These are phyloP conservation scores for Naegleria fowleri DNA, from an alignment of 208 protist species.

Conservation along the genomic window DNA sequence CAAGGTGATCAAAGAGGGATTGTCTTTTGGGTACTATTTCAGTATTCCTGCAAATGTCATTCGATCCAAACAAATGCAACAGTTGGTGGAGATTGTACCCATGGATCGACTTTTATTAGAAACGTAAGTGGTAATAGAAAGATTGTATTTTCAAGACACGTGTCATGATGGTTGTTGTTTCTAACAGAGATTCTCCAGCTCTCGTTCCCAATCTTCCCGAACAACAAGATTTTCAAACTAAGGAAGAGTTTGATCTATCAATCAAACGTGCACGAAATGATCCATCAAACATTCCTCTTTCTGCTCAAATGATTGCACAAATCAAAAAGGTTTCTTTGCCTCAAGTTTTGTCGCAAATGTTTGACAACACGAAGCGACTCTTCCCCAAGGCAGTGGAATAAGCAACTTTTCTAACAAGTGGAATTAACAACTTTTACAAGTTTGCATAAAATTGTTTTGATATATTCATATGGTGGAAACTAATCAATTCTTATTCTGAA, in stretches of 20 bases:
- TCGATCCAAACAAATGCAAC: not conserved
- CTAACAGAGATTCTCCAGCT: not conserved
- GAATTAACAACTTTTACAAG: not conserved
- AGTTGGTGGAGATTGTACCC: not conserved
- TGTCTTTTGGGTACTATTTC: not conserved
- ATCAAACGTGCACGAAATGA: not conserved
- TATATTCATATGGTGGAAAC: too few relatives aligned
- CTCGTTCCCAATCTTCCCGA: not conserved
- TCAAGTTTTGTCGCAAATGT: not conserved
- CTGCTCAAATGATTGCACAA: not conserved
- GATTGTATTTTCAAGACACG: too few relatives aligned
- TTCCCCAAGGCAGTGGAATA: not conserved
- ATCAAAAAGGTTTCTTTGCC: not conserved
- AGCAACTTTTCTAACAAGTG: not conserved
- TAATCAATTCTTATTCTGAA: too few relatives aligned
- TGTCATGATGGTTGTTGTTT: too few relatives aligned
- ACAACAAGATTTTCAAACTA: not conserved
- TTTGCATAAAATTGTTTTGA: too few relatives aligned
- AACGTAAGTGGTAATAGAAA: not conserved
- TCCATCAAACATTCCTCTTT: not conserved
- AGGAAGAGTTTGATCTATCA: not conserved
- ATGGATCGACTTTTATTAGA: not conserved
- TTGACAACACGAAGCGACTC: not conserved
- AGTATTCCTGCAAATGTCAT: slow-evolving; percentile 9
- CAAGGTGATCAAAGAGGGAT: not conserved